phyloP scores from a whole-genome alignment of 805 yeast genomes.

The Lipomyces anomalus region DNA sequence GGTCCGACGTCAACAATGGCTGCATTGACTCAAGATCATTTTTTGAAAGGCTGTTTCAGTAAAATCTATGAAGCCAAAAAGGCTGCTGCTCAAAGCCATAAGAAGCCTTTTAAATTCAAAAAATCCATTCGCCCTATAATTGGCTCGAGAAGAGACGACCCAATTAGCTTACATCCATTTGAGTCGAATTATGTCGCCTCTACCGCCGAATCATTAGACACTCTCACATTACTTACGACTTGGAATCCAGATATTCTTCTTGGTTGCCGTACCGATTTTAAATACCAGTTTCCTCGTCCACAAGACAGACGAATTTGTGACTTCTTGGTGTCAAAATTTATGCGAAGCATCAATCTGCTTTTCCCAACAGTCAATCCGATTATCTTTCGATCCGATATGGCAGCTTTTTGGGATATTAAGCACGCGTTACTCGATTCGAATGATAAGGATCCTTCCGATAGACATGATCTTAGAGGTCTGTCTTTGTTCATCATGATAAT shows the following conservation, averaged over 20 bases:
- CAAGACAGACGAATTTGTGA: conserved; percentile 26
- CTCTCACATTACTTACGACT: neutral
- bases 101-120: neutral
- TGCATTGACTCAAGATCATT: conserved; percentile 14
- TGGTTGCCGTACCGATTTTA: neutral
- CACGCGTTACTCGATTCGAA: conserved; percentile 10
- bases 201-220: neutral
- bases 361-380: conserved; percentile 23
- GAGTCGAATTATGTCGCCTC: neutral
- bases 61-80: conserved; percentile 9
- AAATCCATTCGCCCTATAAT: neutral
- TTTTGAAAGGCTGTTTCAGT: conserved; percentile 7
- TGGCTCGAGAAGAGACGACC: neutral
- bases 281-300: conserved; percentile 15
- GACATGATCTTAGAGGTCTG: conserved; percentile 20
- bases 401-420: conserved; percentile 15
- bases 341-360: conserved; percentile 20
- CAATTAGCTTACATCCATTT: neutral
- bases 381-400: conserved; percentile 14
- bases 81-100: neutral
- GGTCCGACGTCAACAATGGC: conserved; percentile 17
- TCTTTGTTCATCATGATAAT: conserved; percentile 19
- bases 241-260: neutral
- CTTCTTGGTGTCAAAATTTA: conserved; percentile 22
- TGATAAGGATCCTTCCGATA: conserved; percentile 8